Base-by-base conservation (phyloP, 305 asterid species). In the Plantago rigida region DNA sequence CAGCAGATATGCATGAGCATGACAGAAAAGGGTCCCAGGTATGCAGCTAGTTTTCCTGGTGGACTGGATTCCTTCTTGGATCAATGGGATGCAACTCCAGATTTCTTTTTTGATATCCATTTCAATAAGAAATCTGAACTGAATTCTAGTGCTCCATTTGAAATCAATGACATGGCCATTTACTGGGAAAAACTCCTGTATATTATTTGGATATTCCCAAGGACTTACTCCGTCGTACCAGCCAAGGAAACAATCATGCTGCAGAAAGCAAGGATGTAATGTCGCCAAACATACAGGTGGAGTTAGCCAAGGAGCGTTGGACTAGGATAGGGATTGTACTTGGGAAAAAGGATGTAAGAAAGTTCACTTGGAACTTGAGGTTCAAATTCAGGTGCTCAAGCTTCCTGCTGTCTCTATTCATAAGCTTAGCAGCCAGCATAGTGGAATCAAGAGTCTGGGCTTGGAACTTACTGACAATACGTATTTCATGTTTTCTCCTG, bases 131-230 rank as follows among this genome's bases (percentile, higher is more conserved):
- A 76, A 70, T 83, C 96, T 70, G 94, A 80, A 58, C 63, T 85
- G 65, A 81, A 76, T 76, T 62, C 82, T 66, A 62, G 57, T 58
- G 73, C 84, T 67, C 91, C 95, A 67, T 89, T 86, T 73, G 99
- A 92, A 76, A 71, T 92, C 69, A 89, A 84, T 61, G 99, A 97
- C 68, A 79, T 92, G 50, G 94, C 96, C 55, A 67, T 92, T 78
- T 89, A 95, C 72, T 92, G 97, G 99, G 86, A 82, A 56, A 74
- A 75, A 48, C 96, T 63, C 88, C 97, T 22, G 95, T 92, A 53
- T 89, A 89, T 77, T 92, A 92, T 77, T 61, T 92, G 54, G 85
- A 77, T 77, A 61, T 92, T 77, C 92, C 96, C 13, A 92, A 82
- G 84, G 99, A 92, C 76, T 80, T 92, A 60, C 74, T 82, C 57